Conservation (phyloP, 768 basidiomycete genomes). For the Amanita rubescens region DNA sequence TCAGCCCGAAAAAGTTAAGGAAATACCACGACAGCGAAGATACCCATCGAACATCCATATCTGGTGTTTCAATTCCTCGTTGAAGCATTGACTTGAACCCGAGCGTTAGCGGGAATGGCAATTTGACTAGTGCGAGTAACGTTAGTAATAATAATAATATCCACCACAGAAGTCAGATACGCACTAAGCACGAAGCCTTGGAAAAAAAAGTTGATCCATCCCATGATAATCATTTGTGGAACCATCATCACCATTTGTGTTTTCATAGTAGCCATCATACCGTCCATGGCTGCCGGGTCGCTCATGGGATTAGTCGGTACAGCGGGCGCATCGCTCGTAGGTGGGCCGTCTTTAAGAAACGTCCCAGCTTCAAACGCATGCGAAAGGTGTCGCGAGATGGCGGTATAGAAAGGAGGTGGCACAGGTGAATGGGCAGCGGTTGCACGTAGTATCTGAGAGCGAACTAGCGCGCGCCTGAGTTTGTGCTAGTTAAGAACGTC, state of each 20-base stretch:
- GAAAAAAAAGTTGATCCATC: conserved; percentile 99
- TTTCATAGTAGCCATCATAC: conserved; percentile 98
- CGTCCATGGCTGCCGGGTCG: conserved; percentile 92
- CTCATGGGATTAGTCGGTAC: conserved; percentile 75
- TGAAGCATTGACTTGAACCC: conserved; percentile 99
- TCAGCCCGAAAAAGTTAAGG: conserved; percentile 96
- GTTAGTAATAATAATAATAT: neutral
- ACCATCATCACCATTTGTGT: conserved; percentile 99
- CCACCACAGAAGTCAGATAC: conserved; percentile 26
- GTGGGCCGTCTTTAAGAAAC: conserved; percentile 82
- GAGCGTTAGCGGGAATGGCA: conserved; percentile 93
- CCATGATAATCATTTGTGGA: conserved; percentile 98
- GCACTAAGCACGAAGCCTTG: conserved; percentile 95
- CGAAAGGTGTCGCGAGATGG: conserved; percentile 69
- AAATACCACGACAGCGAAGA: conserved; percentile 99
- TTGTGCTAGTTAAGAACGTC: neutral
- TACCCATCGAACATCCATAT: conserved; percentile 99
- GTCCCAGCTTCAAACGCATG: conserved; percentile 66
- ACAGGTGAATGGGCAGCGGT: conserved; percentile 78
- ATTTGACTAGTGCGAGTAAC: conserved; percentile 56
- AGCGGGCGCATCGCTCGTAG: conserved; percentile 51
- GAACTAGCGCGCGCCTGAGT: conserved; percentile 66
- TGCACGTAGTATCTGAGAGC: conserved; percentile 78
- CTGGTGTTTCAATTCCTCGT: conserved; percentile 87
- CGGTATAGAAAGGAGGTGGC: conserved; percentile 61